Evolutionary conservation across 2,329 filamentous ascomycete species (phyloP).

Genomic region (Knufia fluminis): DNA sequence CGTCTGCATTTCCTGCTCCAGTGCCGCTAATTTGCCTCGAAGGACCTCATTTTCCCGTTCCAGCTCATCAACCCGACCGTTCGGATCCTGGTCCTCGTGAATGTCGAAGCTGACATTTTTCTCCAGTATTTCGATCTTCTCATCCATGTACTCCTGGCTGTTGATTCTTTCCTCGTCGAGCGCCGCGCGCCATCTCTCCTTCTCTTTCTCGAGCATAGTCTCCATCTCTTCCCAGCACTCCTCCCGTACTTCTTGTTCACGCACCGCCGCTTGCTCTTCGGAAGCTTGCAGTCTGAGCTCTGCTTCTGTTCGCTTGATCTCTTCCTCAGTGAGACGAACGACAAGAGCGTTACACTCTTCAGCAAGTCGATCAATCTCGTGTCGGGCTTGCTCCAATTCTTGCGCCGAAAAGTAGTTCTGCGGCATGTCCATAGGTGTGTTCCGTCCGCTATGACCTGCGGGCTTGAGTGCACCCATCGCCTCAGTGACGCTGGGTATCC

Average conservation of each 20-base stretch:
- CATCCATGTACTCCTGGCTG: slow-evolving; percentile 76
- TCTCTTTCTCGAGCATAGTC: slow-evolving; percentile 61
- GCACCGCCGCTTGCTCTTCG: slow-evolving; percentile 55
- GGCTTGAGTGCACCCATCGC: slow-evolving; percentile 44
- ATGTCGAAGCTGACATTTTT: slow-evolving; percentile 31
- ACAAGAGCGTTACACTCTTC: slow-evolving; percentile 70
- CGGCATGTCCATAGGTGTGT: slow-evolving; percentile 36
- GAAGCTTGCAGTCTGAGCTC: slow-evolving; percentile 64
- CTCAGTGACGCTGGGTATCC: slow-evolving; percentile 71
- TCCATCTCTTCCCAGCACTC: slow-evolving; percentile 87
- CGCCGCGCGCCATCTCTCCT: slow-evolving; percentile 69
- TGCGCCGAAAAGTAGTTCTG: slow-evolving; percentile 44
- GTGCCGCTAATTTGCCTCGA: slow-evolving; percentile 52
- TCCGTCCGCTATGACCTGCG: slow-evolving; percentile 30
- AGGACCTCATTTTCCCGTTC: slow-evolving; percentile 64
- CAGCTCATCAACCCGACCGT: slow-evolving; percentile 46
- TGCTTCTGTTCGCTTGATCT: slow-evolving; percentile 57
- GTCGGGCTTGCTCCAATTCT: slow-evolving; percentile 71
- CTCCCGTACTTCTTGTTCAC: slow-evolving; percentile 79
- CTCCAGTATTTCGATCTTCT: slow-evolving; percentile 69
- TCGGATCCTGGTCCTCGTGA: slow-evolving; percentile 48
- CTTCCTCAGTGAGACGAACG: slow-evolving; percentile 60
- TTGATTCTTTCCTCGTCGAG: slow-evolving; percentile 57
- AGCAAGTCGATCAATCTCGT: slow-evolving; percentile 70
- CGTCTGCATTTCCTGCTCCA: slow-evolving; percentile 56